Percentiles rank a stretch among this genome's conserved stretches.
Evolutionary conservation across 1,284 basidiomycete species (phyloP).

Genomic region (Trametes sp.): DNA sequence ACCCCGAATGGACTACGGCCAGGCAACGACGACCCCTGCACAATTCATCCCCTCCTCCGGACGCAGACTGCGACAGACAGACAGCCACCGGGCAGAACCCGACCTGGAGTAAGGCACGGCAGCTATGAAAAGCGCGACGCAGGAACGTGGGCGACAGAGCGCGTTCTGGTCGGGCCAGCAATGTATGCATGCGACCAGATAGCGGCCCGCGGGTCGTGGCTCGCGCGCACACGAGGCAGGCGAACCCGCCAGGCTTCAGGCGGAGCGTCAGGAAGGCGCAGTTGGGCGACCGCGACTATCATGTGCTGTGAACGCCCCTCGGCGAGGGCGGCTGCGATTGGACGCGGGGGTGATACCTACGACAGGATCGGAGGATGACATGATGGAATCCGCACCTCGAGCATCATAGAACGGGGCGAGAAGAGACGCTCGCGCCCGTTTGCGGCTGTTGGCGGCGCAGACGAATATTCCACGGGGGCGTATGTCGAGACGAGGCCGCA

Average conservation of each 20-base stretch:
- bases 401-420: constrained; percentile 27
- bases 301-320: constrained; percentile 29
- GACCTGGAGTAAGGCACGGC: constrained; percentile 5
- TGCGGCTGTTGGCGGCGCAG: constrained; percentile 20
- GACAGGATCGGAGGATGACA: constrained; percentile 37
- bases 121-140: constrained; percentile 11
- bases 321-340: constrained; percentile 26
- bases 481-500: constrained; percentile 24
- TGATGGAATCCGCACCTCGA: constrained; percentile 33
- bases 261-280: constrained; percentile 27
- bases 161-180: neutral
- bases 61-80: neutral
- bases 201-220: constrained; percentile 21
- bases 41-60: neutral
- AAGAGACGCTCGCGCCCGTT: constrained; percentile 26
- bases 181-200: constrained; percentile 17
- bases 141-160: constrained; percentile 11
- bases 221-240: constrained; percentile 27
- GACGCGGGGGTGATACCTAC: constrained; percentile 25
- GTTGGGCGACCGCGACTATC: constrained; percentile 26
- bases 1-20: neutral
- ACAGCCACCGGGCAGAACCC: constrained; percentile 5
- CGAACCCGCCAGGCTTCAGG: constrained; percentile 17
- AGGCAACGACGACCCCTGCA: neutral
- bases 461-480: constrained; percentile 25